Evolutionary conservation across 2,329 filamentous ascomycete genomes (phyloP), one percentile per base, ranked within the genome.

Genomic region (Ceratocystis cacaofunesta): DNA sequence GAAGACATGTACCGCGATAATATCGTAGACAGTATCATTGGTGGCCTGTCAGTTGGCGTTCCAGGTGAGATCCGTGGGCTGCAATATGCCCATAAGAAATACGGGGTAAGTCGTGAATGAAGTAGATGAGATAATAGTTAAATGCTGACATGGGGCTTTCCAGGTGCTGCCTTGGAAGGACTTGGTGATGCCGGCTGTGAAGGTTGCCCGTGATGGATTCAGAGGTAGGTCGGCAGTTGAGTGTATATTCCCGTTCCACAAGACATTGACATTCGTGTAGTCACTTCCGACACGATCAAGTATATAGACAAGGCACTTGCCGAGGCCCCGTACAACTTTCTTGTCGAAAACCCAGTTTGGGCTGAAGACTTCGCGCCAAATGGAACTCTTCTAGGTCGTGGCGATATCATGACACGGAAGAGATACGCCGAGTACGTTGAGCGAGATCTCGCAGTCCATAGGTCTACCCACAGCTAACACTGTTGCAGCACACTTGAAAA

Each of bases 281-380:
- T 96, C 1, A 88, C 83, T 2, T 77, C 83, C 65, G 92, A 97
- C 72, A 77, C 92, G 25, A 80, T 90, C 25, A 79, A 78, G 7
- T 92, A 92, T 71, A 92, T 95, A 82, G 72, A 78, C 0, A 77
- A 73, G 52, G 57, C 62, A 12, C 50, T 68, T 12, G 46, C 43
- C n/a, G 58, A 4, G 65, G 69, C 6, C 69, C 70, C 0, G 69
- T 60, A 71, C 62, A 77, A 90, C 69, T 96, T 95, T 71, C 76
- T 96, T 0, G 77, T 85, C 0, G 79, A 88, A 2, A 85, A 96
- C 66, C 85, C 87, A 0, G 82, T 84, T 2, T 97, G 90, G 87
- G 90, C 92, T 0, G 74, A 88, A 61, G 92, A 96, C 72, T 96
- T 96, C 76, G 91, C 90, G 1, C 90, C 90, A 0, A 85, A 92